A percentile compares a stretch with the other conserved stretches of the same genome.
These are phyloP conservation scores for Aspergillus incahuasiensis DNA, from an alignment of 495 filamentous ascomycete species.

Conservation along the genomic window DNA sequence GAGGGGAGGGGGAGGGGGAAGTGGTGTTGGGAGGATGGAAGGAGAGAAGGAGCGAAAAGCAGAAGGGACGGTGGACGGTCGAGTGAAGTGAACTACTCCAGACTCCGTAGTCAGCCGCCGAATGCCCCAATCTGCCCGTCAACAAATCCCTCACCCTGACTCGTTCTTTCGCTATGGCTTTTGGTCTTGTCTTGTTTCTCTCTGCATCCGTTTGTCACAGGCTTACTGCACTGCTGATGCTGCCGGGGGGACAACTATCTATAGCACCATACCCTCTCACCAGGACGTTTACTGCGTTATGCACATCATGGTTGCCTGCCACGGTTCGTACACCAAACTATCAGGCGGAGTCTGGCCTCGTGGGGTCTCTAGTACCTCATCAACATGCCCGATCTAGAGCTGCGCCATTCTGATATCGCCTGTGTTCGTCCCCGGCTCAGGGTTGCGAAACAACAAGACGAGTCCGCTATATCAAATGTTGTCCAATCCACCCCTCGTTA, in stretches of 20 bases:
- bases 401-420: not conserved
- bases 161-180: not conserved
- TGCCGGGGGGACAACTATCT: not conserved
- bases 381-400: not conserved
- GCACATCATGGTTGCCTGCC: not conserved
- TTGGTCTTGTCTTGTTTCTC: not conserved
- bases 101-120: conserved; percentile 12
- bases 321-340: not conserved
- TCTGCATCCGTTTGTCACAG: not conserved
- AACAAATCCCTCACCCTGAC: conserved; percentile 3
- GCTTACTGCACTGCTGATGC: not conserved
- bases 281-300: not conserved
- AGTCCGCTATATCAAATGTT: not conserved
- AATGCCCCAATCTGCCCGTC: conserved; percentile 4
- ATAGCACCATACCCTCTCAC: not conserved
- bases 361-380: not conserved
- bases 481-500: not conserved
- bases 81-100: not conserved
- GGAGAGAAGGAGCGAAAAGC: not conserved
- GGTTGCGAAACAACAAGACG: not conserved
- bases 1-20: not conserved
- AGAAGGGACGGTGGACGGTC: not conserved
- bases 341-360: not conserved
- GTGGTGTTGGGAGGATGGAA: conserved; percentile 2
- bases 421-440: not conserved